Conservation (phyloP, 2,329 filamentous ascomycete species). For the Penicillium concentricum region DNA sequence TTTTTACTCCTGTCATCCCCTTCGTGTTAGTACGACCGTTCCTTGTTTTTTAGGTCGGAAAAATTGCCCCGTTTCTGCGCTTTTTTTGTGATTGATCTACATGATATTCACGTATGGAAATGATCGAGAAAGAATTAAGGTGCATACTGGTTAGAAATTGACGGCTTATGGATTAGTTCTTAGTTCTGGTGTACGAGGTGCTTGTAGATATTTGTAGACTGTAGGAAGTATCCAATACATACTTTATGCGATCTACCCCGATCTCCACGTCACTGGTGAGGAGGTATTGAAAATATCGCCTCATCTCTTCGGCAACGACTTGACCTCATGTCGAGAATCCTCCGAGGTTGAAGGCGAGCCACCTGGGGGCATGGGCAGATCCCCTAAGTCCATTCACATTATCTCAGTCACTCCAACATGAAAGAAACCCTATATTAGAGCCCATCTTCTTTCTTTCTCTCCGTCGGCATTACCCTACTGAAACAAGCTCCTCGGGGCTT, state of each 20-base stretch:
- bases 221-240: not conserved
- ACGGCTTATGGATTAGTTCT: conserved; percentile 13
- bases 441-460: not conserved
- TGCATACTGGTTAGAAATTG: conserved; percentile 15
- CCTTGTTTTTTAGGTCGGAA: conserved; percentile 14
- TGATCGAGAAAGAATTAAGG: conserved; percentile 14
- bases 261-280: not conserved
- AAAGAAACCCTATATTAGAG: not conserved
- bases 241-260: not conserved
- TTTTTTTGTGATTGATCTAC: conserved; percentile 13
- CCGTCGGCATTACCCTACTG: not conserved
- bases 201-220: not conserved
- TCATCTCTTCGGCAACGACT: not conserved
- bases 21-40: conserved; percentile 12
- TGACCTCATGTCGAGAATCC: not conserved
- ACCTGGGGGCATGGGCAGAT: not conserved
- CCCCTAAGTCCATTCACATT: not conserved
- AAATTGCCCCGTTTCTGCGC: conserved; percentile 18
- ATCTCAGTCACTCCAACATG: not conserved
- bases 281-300: not conserved
- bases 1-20: conserved; percentile 17
- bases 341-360: not conserved
- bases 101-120: conserved; percentile 18
- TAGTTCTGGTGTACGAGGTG: not conserved
- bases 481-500: not conserved